These are phyloP conservation scores for Hydrangea macrophylla DNA, from an alignment of 148 eudicot species.

Conservation along the genomic window DNA sequence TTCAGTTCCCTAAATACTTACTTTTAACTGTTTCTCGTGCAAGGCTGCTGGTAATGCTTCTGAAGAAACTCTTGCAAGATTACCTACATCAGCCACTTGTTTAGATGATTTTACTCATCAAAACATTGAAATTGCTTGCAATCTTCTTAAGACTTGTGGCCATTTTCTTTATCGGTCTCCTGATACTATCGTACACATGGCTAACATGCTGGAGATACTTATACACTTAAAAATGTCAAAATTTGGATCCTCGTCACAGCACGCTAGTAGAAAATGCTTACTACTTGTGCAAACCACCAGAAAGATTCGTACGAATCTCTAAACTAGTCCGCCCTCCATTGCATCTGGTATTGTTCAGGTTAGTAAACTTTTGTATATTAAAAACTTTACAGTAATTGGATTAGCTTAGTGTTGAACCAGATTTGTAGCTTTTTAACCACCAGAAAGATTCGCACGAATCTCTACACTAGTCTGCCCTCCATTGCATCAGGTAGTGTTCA, in stretches of 20 bases:
- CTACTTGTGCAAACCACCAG: conserved; percentile 93
- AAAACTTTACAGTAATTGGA: too few species aligned
- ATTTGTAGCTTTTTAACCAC: too few species aligned
- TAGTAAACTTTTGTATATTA: conserved; percentile 3
- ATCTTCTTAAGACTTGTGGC: conserved; percentile 97
- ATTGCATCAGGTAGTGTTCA: too few species aligned
- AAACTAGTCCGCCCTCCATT: conserved; percentile 94
- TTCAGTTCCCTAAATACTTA: too few species aligned
- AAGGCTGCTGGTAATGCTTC: too few species aligned
- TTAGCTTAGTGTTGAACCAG: too few species aligned
- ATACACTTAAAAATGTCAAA: conserved; percentile 97
- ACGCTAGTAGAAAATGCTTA: conserved; percentile 98
- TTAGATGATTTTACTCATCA: conserved; percentile 95
- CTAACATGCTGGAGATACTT: conserved; percentile 92
- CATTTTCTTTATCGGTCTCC: conserved; percentile 94
- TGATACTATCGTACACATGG: conserved; percentile 85
- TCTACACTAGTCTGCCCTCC: too few species aligned
- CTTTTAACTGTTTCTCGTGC: too few species aligned
- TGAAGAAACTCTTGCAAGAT: too few species aligned
- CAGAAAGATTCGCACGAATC: too few species aligned
- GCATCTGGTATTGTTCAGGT: conserved; percentile 65
- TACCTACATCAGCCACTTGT: too few species aligned
- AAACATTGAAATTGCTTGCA: conserved; percentile 97
- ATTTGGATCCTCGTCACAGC: conserved; percentile 97
- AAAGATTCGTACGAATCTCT: conserved; percentile 82